Evolutionary conservation across 176 grass and related monocot genomes (phyloP).

Genomic region (Oryza punctata): DNA sequence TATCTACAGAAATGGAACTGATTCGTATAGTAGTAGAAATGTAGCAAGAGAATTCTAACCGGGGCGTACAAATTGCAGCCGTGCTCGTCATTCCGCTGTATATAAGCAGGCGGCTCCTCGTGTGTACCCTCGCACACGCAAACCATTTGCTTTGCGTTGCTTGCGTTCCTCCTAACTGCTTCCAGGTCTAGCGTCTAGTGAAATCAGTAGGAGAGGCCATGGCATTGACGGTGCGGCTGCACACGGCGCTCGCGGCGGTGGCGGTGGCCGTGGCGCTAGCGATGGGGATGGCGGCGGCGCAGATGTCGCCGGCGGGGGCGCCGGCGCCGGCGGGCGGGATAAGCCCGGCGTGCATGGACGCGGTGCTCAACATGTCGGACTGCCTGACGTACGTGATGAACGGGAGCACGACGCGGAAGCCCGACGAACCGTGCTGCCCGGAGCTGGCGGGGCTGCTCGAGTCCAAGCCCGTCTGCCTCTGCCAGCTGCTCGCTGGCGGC

Average conservation of each 20-base stretch:
- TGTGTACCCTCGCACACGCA: neutral
- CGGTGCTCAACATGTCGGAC: conserved; percentile 72
- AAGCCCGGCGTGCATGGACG: conserved; percentile 50
- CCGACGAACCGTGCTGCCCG: conserved; percentile 85
- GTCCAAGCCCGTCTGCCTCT: conserved; percentile 80
- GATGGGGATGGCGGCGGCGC: conserved; percentile 33
- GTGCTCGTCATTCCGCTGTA: neutral
- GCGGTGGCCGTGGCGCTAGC: conserved; percentile 28
- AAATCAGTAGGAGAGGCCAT: conserved; percentile 4
- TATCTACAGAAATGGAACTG: neutral
- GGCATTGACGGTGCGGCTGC: conserved; percentile 25
- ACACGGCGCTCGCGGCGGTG: neutral
- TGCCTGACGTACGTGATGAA: conserved; percentile 74
- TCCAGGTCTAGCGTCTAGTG: neutral
- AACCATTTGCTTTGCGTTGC: neutral
- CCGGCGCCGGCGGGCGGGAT: conserved; percentile 38
- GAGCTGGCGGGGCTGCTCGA: conserved; percentile 79
- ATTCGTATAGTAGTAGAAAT: neutral
- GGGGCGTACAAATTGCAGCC: neutral
- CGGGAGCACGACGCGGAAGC: conserved; percentile 61
- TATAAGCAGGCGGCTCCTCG: neutral
- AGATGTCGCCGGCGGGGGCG: conserved; percentile 24
- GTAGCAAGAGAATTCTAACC: neutral
- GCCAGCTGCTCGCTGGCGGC: conserved; percentile 70
- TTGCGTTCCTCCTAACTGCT: neutral